Evolutionary conservation across 2,329 filamentous ascomycete species (phyloP), one percentile per base, ranked within the genome.

Genomic region (Verticillium longisporum): DNA sequence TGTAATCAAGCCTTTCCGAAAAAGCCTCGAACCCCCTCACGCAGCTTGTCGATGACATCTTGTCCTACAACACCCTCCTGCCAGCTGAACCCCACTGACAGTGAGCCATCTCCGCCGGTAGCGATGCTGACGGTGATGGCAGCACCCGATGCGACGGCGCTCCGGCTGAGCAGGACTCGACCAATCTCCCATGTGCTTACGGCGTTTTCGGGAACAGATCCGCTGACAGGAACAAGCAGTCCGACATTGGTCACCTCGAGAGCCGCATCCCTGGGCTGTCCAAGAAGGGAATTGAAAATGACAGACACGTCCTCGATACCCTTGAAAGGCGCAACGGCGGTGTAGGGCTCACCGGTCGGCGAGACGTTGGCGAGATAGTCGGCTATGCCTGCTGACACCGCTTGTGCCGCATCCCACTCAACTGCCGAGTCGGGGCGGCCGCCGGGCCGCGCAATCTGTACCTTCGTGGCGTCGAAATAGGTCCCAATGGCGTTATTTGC

Each of bases 191-290:
- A 67, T 11, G 32, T 2, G 21, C 26, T 26, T 26, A 7, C 34
- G 33, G 71, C 66, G 7, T 62, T 60, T 36, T 64, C 13, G 14
- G 62, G 62, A 14, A 41, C 7, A 13, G 18, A 26, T 26, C 10
- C 45, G 13, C 11, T 57, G 2, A 57, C 50, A 33, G 55, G 32
- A 14, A 65, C 65, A 55, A 76, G 70, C 2, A 74, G 66, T 0
- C 79, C 80, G 4, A 82, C 59, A 65, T 80, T 82, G 0, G 79
- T 80, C 7, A 82, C 61, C 63, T 82, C 79, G 26, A 75, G 78
- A 10, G 71, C 74, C 15, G 67, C 65, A 1, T 66, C 68, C 2
- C 80, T 69, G 3, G 70, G 65, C 54, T 74, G 73, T 2, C 78
- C 79, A 1, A 78, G 18, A 57, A 74, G 73, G 0, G 70, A 68